Percentiles rank a stretch among this genome's conserved stretches.
Conservation (phyloP, 768 basidiomycete genomes). For the Suillus clintonianus region DNA sequence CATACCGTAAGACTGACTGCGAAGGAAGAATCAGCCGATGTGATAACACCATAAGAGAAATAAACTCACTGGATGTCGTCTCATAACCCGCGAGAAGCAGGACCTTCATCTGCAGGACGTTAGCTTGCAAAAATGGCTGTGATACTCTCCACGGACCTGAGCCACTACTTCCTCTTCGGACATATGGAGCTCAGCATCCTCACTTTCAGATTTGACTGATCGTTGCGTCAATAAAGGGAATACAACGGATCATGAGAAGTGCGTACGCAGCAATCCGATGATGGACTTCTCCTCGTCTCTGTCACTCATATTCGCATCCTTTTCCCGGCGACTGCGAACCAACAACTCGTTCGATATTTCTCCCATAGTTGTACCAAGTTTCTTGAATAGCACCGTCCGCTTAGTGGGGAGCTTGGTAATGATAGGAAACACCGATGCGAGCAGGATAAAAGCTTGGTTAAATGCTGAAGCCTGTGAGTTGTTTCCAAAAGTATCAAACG, state of each 20-base stretch:
- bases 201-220: constrained; percentile 39
- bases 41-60: not conserved
- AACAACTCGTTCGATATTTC: constrained; percentile 43
- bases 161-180: constrained; percentile 27
- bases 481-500: constrained; percentile 27
- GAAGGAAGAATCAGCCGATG: not conserved
- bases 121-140: not conserved
- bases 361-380: constrained; percentile 36
- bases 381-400: constrained; percentile 30
- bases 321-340: constrained; percentile 35
- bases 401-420: constrained; percentile 39
- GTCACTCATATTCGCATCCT: constrained; percentile 22
- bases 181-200: constrained; percentile 24
- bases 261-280: constrained; percentile 25
- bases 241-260: constrained; percentile 15
- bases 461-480: constrained; percentile 15
- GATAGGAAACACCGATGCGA: constrained; percentile 38
- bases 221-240: not conserved
- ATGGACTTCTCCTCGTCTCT: constrained; percentile 27
- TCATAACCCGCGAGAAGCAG: constrained; percentile 23
- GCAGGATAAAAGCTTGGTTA: constrained; percentile 36
- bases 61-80: constrained; percentile 17
- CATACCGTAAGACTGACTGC: constrained; percentile 20
- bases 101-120: constrained; percentile 13
- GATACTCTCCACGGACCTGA: constrained; percentile 11